Conservation (phyloP, 2,329 filamentous ascomycete genomes). For the Xylariaceae sp. region DNA sequence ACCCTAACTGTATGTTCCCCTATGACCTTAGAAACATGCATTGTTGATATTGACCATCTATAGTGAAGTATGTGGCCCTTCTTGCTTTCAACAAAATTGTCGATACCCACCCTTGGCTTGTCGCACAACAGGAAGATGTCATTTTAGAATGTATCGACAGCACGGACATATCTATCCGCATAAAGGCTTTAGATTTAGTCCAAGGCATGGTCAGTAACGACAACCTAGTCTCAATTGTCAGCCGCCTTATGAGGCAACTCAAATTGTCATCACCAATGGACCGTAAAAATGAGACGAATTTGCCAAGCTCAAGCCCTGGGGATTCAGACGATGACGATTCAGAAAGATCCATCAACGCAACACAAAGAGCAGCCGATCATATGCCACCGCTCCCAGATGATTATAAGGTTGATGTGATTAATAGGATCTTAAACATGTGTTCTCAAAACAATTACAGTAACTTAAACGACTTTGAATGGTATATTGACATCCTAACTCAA, state of each 20-base stretch:
- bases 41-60: constrained; percentile 23
- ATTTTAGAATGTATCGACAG: constrained; percentile 97
- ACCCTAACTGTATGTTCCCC: constrained; percentile 79
- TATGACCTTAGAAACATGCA: constrained; percentile 19
- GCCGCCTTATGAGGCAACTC: constrained; percentile 86
- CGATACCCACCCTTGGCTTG: constrained; percentile 82
- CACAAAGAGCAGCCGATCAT: constrained; percentile 45
- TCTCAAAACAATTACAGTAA: constrained; percentile 86
- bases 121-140: constrained; percentile 92
- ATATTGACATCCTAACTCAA: constrained; percentile 87
- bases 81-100: constrained; percentile 97
- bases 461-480: constrained; percentile 94
- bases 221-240: constrained; percentile 82
- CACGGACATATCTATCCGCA: constrained; percentile 91
- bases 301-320: constrained; percentile 47
- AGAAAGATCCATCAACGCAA: constrained; percentile 46
- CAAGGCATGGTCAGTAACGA: constrained; percentile 92
- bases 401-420: constrained; percentile 83
- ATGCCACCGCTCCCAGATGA: constrained; percentile 77
- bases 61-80: constrained; percentile 96
- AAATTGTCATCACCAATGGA: constrained; percentile 67
- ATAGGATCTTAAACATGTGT: constrained; percentile 86
- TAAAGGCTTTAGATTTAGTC: constrained; percentile 89
- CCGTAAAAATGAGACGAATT: constrained; percentile 51
- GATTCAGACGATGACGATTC: constrained; percentile 60